phyloP scores from a whole-genome alignment of 2,329 filamentous ascomycete genomes.

The Cercospora zeina region DNA sequence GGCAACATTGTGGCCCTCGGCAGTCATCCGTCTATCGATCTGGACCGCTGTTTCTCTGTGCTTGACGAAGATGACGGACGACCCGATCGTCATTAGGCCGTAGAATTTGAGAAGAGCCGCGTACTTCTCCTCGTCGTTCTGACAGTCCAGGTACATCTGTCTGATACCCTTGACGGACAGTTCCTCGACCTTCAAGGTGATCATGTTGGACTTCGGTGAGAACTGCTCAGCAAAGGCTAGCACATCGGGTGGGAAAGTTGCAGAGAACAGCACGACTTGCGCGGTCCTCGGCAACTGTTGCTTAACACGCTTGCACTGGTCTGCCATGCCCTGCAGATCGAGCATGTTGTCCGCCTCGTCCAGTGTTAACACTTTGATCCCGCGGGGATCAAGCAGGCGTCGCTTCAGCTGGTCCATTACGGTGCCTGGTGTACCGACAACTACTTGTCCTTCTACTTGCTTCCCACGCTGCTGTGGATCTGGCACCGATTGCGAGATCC shows the following conservation, averaged over 20 bases:
- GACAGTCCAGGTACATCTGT: constrained; percentile 95
- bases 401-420: constrained; percentile 83
- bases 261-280: constrained; percentile 95
- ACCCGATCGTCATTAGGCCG: constrained; percentile 92
- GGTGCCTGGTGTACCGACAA: constrained; percentile 92
- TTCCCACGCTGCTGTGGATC: constrained; percentile 68
- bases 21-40: constrained; percentile 82
- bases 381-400: constrained; percentile 68
- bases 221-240: constrained; percentile 80
- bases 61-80: constrained; percentile 98
- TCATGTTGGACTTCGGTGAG: constrained; percentile 79
- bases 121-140: constrained; percentile 79
- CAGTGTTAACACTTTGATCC: constrained; percentile 80
- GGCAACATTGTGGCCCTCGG: constrained; percentile 87
- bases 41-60: constrained; percentile 80
- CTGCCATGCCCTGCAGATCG: constrained; percentile 89
- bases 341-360: constrained; percentile 99
- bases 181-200: constrained; percentile 85
- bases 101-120: constrained; percentile 88
- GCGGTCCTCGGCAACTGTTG: constrained; percentile 67
- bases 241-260: constrained; percentile 86
- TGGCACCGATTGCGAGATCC: constrained; percentile 79
- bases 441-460: constrained; percentile 71
- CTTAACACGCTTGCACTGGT: constrained; percentile 91
- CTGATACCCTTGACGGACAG: constrained; percentile 96